Conservation (phyloP, 1,284 basidiomycete species). For the Heterobasidion annosum region DNA sequence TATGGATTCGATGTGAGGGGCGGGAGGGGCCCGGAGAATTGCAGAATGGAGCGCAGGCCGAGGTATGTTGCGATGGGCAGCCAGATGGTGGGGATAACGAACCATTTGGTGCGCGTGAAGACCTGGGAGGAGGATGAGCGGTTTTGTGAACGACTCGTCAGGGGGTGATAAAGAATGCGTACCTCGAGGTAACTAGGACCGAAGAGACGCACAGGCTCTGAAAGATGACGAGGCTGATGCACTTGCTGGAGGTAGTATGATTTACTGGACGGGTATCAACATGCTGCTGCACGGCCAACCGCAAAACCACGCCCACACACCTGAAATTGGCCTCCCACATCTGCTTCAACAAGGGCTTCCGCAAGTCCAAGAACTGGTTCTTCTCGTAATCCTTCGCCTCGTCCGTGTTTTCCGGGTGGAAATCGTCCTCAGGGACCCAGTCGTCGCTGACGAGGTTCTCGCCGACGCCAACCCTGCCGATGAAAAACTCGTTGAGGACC, state of each 20-base stretch:
- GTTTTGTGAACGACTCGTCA: neutral
- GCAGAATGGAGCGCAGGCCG: constrained; percentile 71
- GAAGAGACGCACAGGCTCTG: constrained; percentile 84
- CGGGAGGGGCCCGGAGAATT: constrained; percentile 68
- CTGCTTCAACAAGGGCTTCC: constrained; percentile 79
- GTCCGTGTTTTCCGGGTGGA: constrained; percentile 85
- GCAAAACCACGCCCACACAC: constrained; percentile 21
- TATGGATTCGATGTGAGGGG: constrained; percentile 43
- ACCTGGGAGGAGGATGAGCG: constrained; percentile 31
- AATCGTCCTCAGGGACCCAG: constrained; percentile 83
- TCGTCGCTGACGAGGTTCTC: constrained; percentile 75
- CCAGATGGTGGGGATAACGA: constrained; percentile 90
- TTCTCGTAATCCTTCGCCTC: constrained; percentile 72
- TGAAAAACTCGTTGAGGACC: constrained; percentile 81
- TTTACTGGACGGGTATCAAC: constrained; percentile 44
- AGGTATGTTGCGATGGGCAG: constrained; percentile 81
- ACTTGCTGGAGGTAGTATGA: constrained; percentile 95
- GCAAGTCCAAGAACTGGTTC: constrained; percentile 90
- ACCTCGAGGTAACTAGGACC: constrained; percentile 79
- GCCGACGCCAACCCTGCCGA: constrained; percentile 75
- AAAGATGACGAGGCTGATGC: constrained; percentile 89
- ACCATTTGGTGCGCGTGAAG: constrained; percentile 90
- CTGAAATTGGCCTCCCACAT: constrained; percentile 81
- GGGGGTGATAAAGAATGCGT: constrained; percentile 8
- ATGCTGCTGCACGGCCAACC: neutral